Base-by-base conservation (phyloP, 2,329 filamentous ascomycete genomes). In the Dactylellina leptospora region DNA sequence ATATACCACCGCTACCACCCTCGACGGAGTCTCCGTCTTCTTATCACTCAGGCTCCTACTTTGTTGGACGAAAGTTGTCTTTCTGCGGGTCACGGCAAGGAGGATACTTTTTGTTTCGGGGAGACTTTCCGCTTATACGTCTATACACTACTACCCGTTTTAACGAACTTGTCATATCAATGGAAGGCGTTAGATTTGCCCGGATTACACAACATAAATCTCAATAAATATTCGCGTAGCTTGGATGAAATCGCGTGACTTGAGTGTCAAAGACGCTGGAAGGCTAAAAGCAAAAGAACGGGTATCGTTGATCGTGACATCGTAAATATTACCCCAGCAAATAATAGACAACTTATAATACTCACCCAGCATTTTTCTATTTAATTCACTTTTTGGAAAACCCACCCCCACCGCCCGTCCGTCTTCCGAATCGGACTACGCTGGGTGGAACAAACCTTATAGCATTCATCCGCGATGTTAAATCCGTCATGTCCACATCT, bases 141-240 rank as follows among this genome's bases (percentile, higher is more conserved):
- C 58, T 70, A 70, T 70, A 70, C 62, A 70, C 56, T 62, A 61
- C 56, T 69, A 69, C 54, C 54, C 53, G 45, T 28, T 44, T 60
- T 56, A 61, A 70, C 64, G 55, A 70, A 70, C 60, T 55, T 62
- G 50, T 70, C 56, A 61, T 61, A 69, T 70, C 64, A 55, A 70
- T 62, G 64, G 64, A 70, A 70, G 64, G 64, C 64, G 64, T 70
- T 70, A 70, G 64, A 70, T 70, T 70, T 61, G 56, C 64, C 51
- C 51, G 64, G 63, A 54, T 62, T 50, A 59, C 23, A 58, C 44
- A 56, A 23, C 30, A 45, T 45, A 53, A 44, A 53, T 25, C 11
- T 11, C 23, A 23, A 6, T 20, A 3, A 36, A 20, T 48, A 27
- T 48, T 28, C 9, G 2, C 8, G 45, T n/a, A n/a, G n/a, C n/a